phyloP scores from a whole-genome alignment of 441 rosid species.

The Gossypium aridum region DNA sequence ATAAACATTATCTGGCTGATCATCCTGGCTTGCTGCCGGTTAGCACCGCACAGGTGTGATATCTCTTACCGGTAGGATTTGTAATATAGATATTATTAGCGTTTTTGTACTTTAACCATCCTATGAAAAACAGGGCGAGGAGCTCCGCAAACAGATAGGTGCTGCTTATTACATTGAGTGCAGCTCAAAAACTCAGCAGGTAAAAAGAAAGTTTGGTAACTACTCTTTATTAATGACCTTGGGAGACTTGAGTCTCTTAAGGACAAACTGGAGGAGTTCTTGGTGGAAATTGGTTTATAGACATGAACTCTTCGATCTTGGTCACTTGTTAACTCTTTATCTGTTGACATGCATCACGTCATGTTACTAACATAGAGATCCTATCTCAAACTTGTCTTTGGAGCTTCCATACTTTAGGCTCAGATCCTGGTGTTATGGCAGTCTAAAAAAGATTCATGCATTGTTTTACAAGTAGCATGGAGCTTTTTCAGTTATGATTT shows the following conservation, averaged over 20 bases:
- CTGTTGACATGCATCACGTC: not conserved
- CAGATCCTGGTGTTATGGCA: not conserved
- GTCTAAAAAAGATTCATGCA: not conserved
- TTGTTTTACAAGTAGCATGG: not conserved
- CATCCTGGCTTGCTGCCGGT: slow-evolving; percentile 95
- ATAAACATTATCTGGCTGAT: slow-evolving; percentile 90
- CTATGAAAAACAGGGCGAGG: slow-evolving; percentile 69
- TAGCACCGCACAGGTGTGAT: slow-evolving; percentile 78
- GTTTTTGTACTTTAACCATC: slow-evolving; percentile 3
- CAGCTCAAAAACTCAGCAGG: slow-evolving; percentile 99
- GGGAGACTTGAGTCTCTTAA: not conserved
- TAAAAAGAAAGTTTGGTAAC: slow-evolving; percentile 16
- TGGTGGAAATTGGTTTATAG: not conserved
- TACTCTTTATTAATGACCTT: not conserved
- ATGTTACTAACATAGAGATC: not conserved
- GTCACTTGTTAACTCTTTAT: not conserved
- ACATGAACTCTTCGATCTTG: not conserved
- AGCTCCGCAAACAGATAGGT: slow-evolving; percentile 86
- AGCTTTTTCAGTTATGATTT: slow-evolving; percentile 10
- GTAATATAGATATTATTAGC: slow-evolving; percentile 11
- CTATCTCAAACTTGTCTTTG: not conserved
- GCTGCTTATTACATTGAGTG: slow-evolving; percentile 91
- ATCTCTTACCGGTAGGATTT: slow-evolving; percentile 9
- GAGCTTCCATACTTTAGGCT: not conserved
- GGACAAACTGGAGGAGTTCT: not conserved